phyloP scores from a whole-genome alignment of 78 protist genomes.

The Emiliania huxleyi region DNA sequence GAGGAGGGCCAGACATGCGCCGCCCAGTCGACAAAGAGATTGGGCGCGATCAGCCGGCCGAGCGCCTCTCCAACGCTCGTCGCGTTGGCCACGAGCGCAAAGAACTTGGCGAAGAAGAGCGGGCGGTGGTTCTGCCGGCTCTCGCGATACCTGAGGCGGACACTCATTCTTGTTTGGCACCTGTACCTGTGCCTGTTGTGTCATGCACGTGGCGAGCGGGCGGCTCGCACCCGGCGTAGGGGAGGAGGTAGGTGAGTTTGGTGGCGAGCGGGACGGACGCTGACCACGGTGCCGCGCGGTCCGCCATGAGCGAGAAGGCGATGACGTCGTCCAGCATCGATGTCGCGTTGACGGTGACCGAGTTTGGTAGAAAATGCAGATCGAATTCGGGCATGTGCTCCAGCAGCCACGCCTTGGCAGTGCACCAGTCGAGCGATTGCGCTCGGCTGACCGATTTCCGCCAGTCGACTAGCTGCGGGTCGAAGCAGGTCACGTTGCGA shows the following conservation, averaged over 20 bases:
- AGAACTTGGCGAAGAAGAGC: conserved; percentile 41
- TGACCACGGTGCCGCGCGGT: conserved; percentile 21
- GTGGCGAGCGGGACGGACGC: background rate
- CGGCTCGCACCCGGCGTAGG: conserved; percentile 7
- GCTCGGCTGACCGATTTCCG: background rate
- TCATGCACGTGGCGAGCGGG: too few relatives aligned
- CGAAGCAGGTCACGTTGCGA: too few relatives aligned
- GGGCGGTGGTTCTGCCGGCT: conserved; percentile 36
- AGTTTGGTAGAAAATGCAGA: conserved; percentile 5
- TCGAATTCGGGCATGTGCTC: conserved; percentile 33
- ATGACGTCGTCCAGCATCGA: conserved; percentile 38
- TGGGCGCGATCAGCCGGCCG: conserved; percentile 8
- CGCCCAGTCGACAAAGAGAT: background rate
- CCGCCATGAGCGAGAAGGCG: conserved; percentile 41
- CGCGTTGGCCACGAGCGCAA: conserved; percentile 10
- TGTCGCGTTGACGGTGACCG: conserved; percentile 7
- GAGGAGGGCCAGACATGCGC: background rate
- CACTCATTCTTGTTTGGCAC: too few relatives aligned
- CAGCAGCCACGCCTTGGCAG: background rate
- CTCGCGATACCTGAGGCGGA: too few relatives aligned
- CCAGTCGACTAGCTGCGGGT: too few relatives aligned
- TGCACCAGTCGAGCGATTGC: background rate
- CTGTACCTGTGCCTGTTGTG: too few relatives aligned
- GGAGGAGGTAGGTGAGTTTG: conserved; percentile 28
- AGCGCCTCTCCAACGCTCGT: background rate